Conservation (phyloP, 75 land plant genomes). For the Chamaecyparis obtusa region DNA sequence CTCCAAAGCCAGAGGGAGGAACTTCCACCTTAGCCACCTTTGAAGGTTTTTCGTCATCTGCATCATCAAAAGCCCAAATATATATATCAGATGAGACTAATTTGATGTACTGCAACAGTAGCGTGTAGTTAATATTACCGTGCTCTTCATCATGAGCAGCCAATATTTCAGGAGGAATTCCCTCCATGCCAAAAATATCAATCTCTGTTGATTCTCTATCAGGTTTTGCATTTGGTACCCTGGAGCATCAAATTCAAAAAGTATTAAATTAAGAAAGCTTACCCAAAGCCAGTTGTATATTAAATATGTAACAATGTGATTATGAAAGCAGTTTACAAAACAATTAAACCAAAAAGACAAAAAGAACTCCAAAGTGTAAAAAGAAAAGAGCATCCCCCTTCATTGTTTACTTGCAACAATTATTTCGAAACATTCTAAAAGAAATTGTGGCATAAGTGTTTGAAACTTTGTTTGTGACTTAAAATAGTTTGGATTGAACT, state of each 20-base stretch:
- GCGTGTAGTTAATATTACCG: conserved; percentile 30
- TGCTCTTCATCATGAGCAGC: conserved; percentile 94
- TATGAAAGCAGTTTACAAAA: not conserved
- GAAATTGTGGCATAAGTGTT: not conserved
- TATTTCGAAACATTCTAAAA: not conserved
- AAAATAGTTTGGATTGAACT: not conserved
- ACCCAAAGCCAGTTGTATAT: not conserved
- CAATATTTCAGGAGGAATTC: conserved; percentile 80
- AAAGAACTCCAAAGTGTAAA: not conserved
- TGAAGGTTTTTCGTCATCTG: conserved; percentile 83
- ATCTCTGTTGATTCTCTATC: conserved; percentile 92
- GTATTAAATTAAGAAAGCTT: not conserved
- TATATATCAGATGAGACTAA: not conserved
- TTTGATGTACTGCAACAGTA: not conserved
- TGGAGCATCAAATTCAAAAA: conserved; percentile 20
- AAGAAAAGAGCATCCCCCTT: not conserved
- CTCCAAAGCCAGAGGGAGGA: conserved; percentile 48
- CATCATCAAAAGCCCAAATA: conserved; percentile 11
- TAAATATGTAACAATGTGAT: not conserved
- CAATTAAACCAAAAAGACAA: not conserved
- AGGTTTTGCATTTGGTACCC: conserved; percentile 97
- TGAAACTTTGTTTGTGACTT: not conserved
- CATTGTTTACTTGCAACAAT: not conserved
- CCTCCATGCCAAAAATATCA: conserved; percentile 96
- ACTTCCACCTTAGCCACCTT: conserved; percentile 80